phyloP scores from a whole-genome alignment of 345 rosid genomes.

The Rhodamnia rubescens region DNA sequence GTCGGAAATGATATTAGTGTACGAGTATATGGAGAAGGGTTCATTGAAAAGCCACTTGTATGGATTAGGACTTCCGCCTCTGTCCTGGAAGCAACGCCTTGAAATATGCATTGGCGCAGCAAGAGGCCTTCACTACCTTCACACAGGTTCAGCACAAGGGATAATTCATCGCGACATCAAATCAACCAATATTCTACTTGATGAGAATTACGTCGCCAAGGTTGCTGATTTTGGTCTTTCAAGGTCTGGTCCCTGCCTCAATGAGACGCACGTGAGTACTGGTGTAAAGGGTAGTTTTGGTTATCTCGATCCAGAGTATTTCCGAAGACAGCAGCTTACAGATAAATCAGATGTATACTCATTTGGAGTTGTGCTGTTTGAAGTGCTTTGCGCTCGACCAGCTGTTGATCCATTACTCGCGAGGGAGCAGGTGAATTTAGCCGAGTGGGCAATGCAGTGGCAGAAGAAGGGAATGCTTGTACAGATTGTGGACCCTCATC shows the following conservation, averaged over 20 bases:
- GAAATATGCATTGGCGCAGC: slow-evolving; percentile 90
- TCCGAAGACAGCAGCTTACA: slow-evolving; percentile 88
- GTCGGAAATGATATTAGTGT: slow-evolving; percentile 86
- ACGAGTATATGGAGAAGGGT: slow-evolving; percentile 93
- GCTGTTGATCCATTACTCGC: slow-evolving; percentile 91
- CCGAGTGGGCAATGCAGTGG: slow-evolving; percentile 98
- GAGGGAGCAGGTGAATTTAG: slow-evolving; percentile 90
- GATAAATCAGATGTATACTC: slow-evolving; percentile 95
- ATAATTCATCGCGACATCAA: slow-evolving; percentile 96
- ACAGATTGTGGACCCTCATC: slow-evolving; percentile 59
- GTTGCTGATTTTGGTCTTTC: slow-evolving; percentile 98
- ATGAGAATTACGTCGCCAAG: slow-evolving; percentile 53
- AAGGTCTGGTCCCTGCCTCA: slow-evolving; percentile 82
- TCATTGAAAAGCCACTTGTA: slow-evolving; percentile 80
- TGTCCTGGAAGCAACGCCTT: slow-evolving; percentile 92
- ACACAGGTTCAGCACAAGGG: slow-evolving; percentile 90
- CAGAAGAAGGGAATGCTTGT: slow-evolving; percentile 76
- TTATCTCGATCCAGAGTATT: slow-evolving; percentile 91
- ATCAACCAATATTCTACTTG: slow-evolving; percentile 82
- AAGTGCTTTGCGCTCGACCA: slow-evolving; percentile 93
- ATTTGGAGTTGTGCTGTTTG: slow-evolving; percentile 84
- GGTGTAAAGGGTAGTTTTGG: slow-evolving; percentile 98
- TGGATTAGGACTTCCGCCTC: slow-evolving; percentile 42
- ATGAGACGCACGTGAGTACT: slow-evolving; percentile 92
- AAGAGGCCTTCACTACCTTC: slow-evolving; percentile 90